These are phyloP conservation scores for Scutellaria baicalensis DNA, from an alignment of 257 asterid species.

Conservation along the genomic window DNA sequence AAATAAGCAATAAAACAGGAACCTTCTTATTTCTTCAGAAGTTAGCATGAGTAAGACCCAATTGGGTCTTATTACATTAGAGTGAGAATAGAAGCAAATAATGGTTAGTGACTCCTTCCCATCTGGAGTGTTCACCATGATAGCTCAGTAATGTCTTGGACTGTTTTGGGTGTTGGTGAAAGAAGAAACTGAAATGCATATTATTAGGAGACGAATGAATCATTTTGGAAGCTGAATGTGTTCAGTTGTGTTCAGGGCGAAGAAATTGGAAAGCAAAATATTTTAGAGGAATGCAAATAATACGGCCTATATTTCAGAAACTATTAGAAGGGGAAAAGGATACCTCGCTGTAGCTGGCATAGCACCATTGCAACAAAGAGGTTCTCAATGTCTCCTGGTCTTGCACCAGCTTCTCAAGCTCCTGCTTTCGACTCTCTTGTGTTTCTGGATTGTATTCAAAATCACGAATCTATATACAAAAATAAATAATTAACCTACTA, in stretches of 20 bases:
- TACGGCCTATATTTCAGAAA: background rate
- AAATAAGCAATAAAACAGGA: background rate
- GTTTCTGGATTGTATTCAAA: constrained; percentile 66
- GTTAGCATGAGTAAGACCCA: background rate
- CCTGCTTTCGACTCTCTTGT: constrained; percentile 72
- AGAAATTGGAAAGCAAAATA: background rate
- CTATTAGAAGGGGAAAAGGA: constrained; percentile 6
- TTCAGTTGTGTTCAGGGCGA: background rate
- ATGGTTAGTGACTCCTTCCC: background rate
- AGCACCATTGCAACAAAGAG: constrained; percentile 79
- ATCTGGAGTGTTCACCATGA: background rate
- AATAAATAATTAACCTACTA: constrained; percentile 10
- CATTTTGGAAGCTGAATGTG: background rate
- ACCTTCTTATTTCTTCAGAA: background rate
- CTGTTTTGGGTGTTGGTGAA: background rate
- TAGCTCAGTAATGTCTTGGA: background rate
- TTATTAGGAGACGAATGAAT: background rate
- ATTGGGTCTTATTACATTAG: background rate
- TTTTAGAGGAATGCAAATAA: background rate
- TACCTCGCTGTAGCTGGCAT: constrained; percentile 89
- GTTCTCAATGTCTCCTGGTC: constrained; percentile 73
- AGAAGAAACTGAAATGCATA: background rate
- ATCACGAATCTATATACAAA: constrained; percentile 58
- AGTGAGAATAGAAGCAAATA: background rate
- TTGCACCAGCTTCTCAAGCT: constrained; percentile 61